A percentile compares a stretch with the other conserved stretches of the same genome.
These are phyloP conservation scores for Gillenia trifoliata DNA, from an alignment of 306 rosid genomes.

Conservation along the genomic window DNA sequence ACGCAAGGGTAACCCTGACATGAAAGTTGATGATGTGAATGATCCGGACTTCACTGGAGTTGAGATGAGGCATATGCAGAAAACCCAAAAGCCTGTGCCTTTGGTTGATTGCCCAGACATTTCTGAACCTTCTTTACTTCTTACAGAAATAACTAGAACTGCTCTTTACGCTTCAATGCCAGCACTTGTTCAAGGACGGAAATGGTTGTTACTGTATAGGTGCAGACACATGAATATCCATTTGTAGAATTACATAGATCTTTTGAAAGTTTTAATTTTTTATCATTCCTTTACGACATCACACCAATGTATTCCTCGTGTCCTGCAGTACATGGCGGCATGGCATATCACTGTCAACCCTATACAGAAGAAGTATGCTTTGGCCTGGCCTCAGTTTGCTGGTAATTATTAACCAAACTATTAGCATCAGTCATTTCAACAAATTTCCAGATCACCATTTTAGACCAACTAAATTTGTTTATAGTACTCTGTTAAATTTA, in stretches of 20 bases:
- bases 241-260: neutral
- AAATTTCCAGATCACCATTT: neutral
- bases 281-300: neutral
- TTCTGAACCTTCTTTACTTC: slow-evolving; percentile 77
- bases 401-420: slow-evolving; percentile 32
- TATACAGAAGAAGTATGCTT: slow-evolving; percentile 77
- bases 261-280: slow-evolving; percentile 1
- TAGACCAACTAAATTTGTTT: neutral
- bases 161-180: slow-evolving; percentile 77
- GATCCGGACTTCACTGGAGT: slow-evolving; percentile 36
- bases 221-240: slow-evolving; percentile 21
- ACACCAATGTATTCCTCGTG: neutral
- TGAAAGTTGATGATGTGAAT: slow-evolving; percentile 33
- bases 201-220: slow-evolving; percentile 88
- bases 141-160: slow-evolving; percentile 49
- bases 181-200: slow-evolving; percentile 81
- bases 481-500: neutral
- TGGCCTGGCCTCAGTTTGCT: slow-evolving; percentile 90
- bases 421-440: neutral
- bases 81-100: slow-evolving; percentile 31
- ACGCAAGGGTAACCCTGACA: slow-evolving; percentile 34
- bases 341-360: slow-evolving; percentile 81
- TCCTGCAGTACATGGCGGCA: slow-evolving; percentile 84
- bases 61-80: slow-evolving; percentile 51
- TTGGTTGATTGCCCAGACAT: slow-evolving; percentile 43